Base-by-base conservation (phyloP, 345 rosid genomes). In the Pistacia vera region DNA sequence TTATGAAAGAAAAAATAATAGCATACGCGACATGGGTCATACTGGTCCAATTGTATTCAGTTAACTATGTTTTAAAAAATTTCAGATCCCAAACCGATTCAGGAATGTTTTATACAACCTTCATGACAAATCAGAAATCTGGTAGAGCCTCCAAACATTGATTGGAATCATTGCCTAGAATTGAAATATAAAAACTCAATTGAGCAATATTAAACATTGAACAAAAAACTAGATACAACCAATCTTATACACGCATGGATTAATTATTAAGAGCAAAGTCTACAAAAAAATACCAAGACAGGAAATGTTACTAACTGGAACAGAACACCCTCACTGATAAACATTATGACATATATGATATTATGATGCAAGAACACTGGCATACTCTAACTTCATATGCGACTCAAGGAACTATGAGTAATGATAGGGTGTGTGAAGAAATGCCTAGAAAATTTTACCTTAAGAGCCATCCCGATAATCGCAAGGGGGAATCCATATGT, bases 401-500 rank as follows among this genome's bases (percentile, higher is more conserved):
- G n/a, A 11, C 57, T 22, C 56, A 65, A 56, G 18, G 16, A n/a
- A 63, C 28, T 18, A 22, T 35, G 18, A 11, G 4, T 69, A 58
- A 75, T 30, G 33, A 30, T 30, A 30, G 33, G 33, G 14, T 18
- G 52, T 74, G 71, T 44, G 38, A 48, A 17, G 20, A 63, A 61
- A 49, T 9, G 12, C 46, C 48, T 77, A 80, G 78, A 78, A 73
- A 68, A 8, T 28, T 62, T 77, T 83, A 93, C 98, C 98, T 96
- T 93, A 82, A 96, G 91, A 64, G 98, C 98, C 99, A 96, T 96
- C 73, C 99, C 99, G 2, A 96, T 96, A 28, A 96, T 88, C 54
- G 99, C 95, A 77, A 93, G 97, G 41, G 99, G 99, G 73, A 96
- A 96, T 49, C 99, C 97, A 84, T 96, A 96, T 1, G 99, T 96